Evolutionary conservation across 73 alveolate genomes (phyloP).

Genomic region (Effrenium voratum): DNA sequence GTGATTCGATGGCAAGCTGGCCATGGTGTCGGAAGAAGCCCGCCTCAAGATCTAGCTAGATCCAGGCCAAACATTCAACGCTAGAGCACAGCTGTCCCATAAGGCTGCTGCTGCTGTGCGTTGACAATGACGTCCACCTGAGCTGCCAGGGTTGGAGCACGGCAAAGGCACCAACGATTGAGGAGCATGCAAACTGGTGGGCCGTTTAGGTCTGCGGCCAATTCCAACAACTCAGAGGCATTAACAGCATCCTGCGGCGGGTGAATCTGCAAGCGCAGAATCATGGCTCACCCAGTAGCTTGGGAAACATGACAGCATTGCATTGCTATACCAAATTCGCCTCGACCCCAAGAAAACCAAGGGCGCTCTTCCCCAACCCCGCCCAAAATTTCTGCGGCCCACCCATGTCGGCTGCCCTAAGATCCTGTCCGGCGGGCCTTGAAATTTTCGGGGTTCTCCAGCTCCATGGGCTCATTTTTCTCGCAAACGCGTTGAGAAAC

Average conservation of each 20-base stretch:
- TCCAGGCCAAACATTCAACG: neutral
- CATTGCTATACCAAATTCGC: neutral
- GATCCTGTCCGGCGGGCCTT: too few relatives aligned
- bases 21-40: slow-evolving; percentile 37
- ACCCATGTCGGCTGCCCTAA: too few relatives aligned
- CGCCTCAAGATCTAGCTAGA: neutral
- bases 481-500: too few relatives aligned
- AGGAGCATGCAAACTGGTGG: neutral
- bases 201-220: slow-evolving; percentile 8
- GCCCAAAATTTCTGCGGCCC: too few relatives aligned
- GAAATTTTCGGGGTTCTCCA: too few relatives aligned
- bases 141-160: neutral
- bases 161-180: neutral
- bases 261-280: too few relatives aligned
- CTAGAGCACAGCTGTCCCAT: too few relatives aligned
- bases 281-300: too few relatives aligned
- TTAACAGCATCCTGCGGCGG: slow-evolving; percentile 45
- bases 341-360: too few relatives aligned
- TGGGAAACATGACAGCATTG: neutral
- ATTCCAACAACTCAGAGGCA: slow-evolving; percentile 59
- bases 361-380: too few relatives aligned
- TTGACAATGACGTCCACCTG: slow-evolving; percentile 79
- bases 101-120: slow-evolving; percentile 51
- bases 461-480: too few relatives aligned
- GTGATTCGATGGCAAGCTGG: slow-evolving; percentile 35